Percentiles rank a stretch among this genome's conserved stretches.
Conservation (phyloP, 129 eudicot species). For the Chrysanthemum lavandulifolium region DNA sequence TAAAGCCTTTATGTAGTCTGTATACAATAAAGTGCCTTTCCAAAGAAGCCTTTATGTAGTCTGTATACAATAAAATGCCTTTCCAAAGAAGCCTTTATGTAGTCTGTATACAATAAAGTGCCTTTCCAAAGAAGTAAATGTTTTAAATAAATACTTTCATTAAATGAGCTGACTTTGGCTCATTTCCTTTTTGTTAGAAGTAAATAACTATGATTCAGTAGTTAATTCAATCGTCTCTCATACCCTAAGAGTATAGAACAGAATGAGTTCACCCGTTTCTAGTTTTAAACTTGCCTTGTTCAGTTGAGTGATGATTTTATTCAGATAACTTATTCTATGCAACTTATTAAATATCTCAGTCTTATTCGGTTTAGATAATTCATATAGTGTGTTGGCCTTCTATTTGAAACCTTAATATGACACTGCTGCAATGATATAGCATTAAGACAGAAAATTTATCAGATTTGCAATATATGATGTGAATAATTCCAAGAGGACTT, state of each 20-base stretch:
- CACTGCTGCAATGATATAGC: too few relatives aligned
- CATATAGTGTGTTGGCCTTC: too few relatives aligned
- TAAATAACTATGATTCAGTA: not conserved
- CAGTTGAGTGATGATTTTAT: slow-evolving; percentile 16
- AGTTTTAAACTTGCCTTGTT: slow-evolving; percentile 8
- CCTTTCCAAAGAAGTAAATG: not conserved
- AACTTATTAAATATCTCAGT: not conserved
- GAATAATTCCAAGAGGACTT: too few relatives aligned
- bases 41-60: not conserved
- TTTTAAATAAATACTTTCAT: slow-evolving; percentile 5
- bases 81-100: not conserved
- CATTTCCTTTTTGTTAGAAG: slow-evolving; percentile 7
- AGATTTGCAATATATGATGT: too few relatives aligned
- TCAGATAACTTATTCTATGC: slow-evolving; percentile 11
- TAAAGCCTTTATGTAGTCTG: not conserved
- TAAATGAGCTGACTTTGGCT: slow-evolving; percentile 15
- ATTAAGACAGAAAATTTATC: not conserved
- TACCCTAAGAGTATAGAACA: slow-evolving; percentile 1
- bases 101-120: not conserved
- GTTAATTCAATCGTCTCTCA: slow-evolving; percentile 3
- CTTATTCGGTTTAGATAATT: not conserved
- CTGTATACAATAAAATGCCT: not conserved
- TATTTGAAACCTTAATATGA: too few relatives aligned
- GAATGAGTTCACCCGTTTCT: not conserved
- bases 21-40: not conserved